Percentiles rank a stretch among this genome's conserved stretches.
These are phyloP conservation scores for Hypoxylon sp. DNA, from an alignment of 2,329 filamentous ascomycete species.

Conservation along the genomic window DNA sequence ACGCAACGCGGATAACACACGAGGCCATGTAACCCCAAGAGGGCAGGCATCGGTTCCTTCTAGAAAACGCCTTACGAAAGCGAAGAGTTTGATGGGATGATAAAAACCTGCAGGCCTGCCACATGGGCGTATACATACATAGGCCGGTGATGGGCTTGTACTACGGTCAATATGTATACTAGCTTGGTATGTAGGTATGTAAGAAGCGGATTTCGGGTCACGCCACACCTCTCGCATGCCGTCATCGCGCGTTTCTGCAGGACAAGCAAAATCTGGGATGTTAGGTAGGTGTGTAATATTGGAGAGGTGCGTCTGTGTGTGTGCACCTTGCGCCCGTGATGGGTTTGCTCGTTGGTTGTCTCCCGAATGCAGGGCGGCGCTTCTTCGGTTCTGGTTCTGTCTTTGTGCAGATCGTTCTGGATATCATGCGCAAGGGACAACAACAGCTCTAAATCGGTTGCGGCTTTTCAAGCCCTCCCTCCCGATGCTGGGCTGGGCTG, in stretches of 20 bases:
- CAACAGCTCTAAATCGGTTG: slow-evolving; percentile 18
- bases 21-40: slow-evolving; percentile 5
- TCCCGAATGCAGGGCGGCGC: slow-evolving; percentile 41
- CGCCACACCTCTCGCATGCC: slow-evolving; percentile 22
- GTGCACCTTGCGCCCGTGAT: slow-evolving; percentile 27
- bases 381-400: slow-evolving; percentile 46
- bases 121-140: slow-evolving; percentile 29
- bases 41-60: slow-evolving; percentile 25
- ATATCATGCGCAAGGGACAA: slow-evolving; percentile 13
- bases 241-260: slow-evolving; percentile 34
- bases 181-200: too few species aligned
- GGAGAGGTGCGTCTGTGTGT: slow-evolving; percentile 19
- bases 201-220: slow-evolving; percentile 24
- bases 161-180: too few species aligned
- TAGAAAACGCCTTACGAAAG: slow-evolving; percentile 31
- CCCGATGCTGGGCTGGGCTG: slow-evolving; percentile 16
- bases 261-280: too few species aligned
- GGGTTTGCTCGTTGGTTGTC: slow-evolving; percentile 33
- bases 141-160: too few species aligned
- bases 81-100: slow-evolving; percentile 4
- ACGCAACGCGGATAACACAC: too few species aligned
- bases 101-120: slow-evolving; percentile 35
- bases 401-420: slow-evolving; percentile 32
- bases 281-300: too few species aligned
- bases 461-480: slow-evolving; percentile 19